phyloP scores from a whole-genome alignment of 179 eudicot species.

The Nepenthes alata region DNA sequence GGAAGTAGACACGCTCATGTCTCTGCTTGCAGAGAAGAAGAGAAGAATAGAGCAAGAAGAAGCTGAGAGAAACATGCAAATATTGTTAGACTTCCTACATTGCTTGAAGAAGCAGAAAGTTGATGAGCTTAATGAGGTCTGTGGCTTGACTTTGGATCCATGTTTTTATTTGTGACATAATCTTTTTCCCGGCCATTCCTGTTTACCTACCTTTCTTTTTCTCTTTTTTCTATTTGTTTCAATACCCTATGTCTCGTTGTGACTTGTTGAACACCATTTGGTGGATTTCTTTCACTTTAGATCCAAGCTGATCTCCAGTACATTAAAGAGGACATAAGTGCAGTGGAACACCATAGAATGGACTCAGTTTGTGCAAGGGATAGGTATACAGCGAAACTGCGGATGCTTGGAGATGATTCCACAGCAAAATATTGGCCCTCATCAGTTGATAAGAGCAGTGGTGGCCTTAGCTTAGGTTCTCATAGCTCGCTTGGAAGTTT shows the following conservation, averaged over 20 bases:
- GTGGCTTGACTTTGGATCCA: slow-evolving; percentile 12
- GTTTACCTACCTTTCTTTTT: not conserved
- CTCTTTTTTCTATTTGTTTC: not conserved
- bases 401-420: slow-evolving; percentile 48
- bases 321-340: slow-evolving; percentile 62
- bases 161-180: not conserved
- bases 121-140: slow-evolving; percentile 69
- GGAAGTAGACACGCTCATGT: slow-evolving; percentile 61
- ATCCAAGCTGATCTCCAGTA: slow-evolving; percentile 63
- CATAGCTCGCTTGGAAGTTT: slow-evolving; percentile 40
- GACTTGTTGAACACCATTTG: not conserved
- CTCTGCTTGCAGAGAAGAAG: slow-evolving; percentile 69
- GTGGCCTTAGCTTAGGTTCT: slow-evolving; percentile 36
- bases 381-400: slow-evolving; percentile 48
- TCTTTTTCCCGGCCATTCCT: not conserved
- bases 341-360: slow-evolving; percentile 64
- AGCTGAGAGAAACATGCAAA: slow-evolving; percentile 89
- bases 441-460: slow-evolving; percentile 30
- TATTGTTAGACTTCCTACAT: slow-evolving; percentile 61
- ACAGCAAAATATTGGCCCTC: slow-evolving; percentile 35
- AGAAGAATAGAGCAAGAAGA: slow-evolving; percentile 84
- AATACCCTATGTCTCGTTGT: not conserved
- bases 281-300: slow-evolving; percentile 21
- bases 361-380: slow-evolving; percentile 59
- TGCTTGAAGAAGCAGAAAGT: slow-evolving; percentile 72